Evolutionary conservation across 805 yeast species (phyloP).

Genomic region (Suhomyces pyralidae): DNA sequence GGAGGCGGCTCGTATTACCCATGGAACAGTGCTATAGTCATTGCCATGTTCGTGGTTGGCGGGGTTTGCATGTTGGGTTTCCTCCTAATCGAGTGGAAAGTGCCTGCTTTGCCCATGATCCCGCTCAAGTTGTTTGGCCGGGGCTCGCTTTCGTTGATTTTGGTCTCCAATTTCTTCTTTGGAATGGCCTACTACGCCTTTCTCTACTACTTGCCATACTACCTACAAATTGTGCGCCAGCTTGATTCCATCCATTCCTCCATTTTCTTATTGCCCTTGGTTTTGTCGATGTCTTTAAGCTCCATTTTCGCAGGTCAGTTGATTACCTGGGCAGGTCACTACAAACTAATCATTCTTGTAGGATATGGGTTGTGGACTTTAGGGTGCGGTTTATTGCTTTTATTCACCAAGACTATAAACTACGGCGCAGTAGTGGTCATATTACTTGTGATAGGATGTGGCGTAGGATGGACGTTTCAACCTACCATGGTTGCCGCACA

Average conservation of each 20-base stretch:
- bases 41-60: slow-evolving; percentile 14
- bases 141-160: slow-evolving; percentile 18
- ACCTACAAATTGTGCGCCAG: slow-evolving; percentile 23
- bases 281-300: slow-evolving; percentile 17
- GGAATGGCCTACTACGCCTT: slow-evolving; percentile 27
- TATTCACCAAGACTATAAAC: slow-evolving; percentile 18
- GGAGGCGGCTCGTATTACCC: slow-evolving; percentile 16
- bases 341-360: slow-evolving; percentile 12
- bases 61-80: slow-evolving; percentile 21
- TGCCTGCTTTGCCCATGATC: slow-evolving; percentile 31
- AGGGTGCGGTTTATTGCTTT: slow-evolving; percentile 21
- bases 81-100: slow-evolving; percentile 25
- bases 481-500: slow-evolving; percentile 27
- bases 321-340: slow-evolving; percentile 18
- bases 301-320: slow-evolving; percentile 19
- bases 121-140: slow-evolving; percentile 24
- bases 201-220: slow-evolving; percentile 22
- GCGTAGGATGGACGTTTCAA: slow-evolving; percentile 23
- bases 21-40: slow-evolving; percentile 14
- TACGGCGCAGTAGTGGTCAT: slow-evolving; percentile 24
- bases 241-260: slow-evolving; percentile 19
- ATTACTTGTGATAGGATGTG: slow-evolving; percentile 18
- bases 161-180: slow-evolving; percentile 23
- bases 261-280: slow-evolving; percentile 23
- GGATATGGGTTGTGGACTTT: slow-evolving; percentile 26